These are phyloP conservation scores for Mastigamoeba balamuthi DNA, from an alignment of 78 protist genomes.

Conservation along the genomic window DNA sequence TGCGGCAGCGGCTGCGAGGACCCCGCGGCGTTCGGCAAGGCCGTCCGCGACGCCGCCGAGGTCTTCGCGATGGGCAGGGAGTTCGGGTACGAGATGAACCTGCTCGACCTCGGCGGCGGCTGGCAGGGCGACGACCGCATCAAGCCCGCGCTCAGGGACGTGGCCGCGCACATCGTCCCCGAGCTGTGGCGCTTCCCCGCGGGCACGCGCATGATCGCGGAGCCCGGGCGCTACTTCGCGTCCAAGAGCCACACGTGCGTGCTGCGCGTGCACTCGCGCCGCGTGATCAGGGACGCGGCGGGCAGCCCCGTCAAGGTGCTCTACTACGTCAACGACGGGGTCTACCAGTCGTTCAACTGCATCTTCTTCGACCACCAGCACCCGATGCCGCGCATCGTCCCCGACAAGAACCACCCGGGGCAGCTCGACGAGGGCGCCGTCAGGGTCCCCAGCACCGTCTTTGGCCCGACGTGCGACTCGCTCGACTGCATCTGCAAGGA, in stretches of 20 bases:
- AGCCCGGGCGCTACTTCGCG: slow-evolving; percentile 92
- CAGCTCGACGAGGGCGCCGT: not conserved
- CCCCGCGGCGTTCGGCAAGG: slow-evolving; percentile 55
- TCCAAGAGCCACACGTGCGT: slow-evolving; percentile 61
- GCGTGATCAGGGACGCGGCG: slow-evolving; percentile 4
- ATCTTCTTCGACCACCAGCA: slow-evolving; percentile 75
- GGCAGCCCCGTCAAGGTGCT: not conserved
- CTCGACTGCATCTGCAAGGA: slow-evolving; percentile 69
- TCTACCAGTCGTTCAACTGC: slow-evolving; percentile 90
- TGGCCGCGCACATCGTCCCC: slow-evolving; percentile 54
- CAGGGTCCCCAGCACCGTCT: slow-evolving; percentile 51
- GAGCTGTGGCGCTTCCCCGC: slow-evolving; percentile 50
- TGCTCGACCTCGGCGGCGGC: slow-evolving; percentile 97
- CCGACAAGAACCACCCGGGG: slow-evolving; percentile 6
- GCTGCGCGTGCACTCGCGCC: slow-evolving; percentile 58
- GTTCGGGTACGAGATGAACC: slow-evolving; percentile 27
- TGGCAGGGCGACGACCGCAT: slow-evolving; percentile 74
- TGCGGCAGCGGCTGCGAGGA: slow-evolving; percentile 83
- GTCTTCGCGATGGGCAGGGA: slow-evolving; percentile 83
- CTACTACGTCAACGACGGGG: slow-evolving; percentile 86
- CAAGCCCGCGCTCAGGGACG: slow-evolving; percentile 32
- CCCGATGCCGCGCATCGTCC: slow-evolving; percentile 24
- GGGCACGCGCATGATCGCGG: slow-evolving; percentile 80
- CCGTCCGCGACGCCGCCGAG: slow-evolving; percentile 42
- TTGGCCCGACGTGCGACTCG: slow-evolving; percentile 97